These are phyloP conservation scores for Adenanthera pavonina DNA, from an alignment of 306 rosid species.

Conservation along the genomic window DNA sequence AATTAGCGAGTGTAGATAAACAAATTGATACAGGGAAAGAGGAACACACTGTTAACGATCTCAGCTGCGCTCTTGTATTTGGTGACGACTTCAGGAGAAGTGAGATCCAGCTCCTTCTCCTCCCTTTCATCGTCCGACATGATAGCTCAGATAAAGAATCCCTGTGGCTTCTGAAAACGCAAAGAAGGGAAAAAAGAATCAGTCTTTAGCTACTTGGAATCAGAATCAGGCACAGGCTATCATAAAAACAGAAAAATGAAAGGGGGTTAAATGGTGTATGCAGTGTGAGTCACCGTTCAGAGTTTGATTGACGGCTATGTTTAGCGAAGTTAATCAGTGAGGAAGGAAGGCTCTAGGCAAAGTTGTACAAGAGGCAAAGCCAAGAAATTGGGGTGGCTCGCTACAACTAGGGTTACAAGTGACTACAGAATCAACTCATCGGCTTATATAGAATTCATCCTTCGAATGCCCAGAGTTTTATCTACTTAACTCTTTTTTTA, in stretches of 20 bases:
- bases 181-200: background rate
- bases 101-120: constrained; percentile 80
- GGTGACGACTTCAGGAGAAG: constrained; percentile 73
- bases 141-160: constrained; percentile 12
- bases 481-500: background rate
- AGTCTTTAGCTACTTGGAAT: background rate
- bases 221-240: background rate
- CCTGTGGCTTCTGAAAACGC: background rate
- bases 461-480: background rate
- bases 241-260: background rate
- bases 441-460: constrained; percentile 42
- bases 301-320: constrained; percentile 33
- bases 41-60: constrained; percentile 57
- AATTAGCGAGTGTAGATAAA: background rate
- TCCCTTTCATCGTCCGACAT: constrained; percentile 80
- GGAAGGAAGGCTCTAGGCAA: constrained; percentile 36
- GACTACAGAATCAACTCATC: constrained; percentile 22
- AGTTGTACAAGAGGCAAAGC: background rate
- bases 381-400: constrained; percentile 17
- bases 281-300: constrained; percentile 25
- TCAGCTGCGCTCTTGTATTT: constrained; percentile 77
- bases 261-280: background rate
- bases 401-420: constrained; percentile 50
- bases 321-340: background rate
- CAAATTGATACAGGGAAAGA: background rate